Conservation (phyloP, 2,329 filamentous ascomycete genomes). For the Stagonosporopsis vannaccii region DNA sequence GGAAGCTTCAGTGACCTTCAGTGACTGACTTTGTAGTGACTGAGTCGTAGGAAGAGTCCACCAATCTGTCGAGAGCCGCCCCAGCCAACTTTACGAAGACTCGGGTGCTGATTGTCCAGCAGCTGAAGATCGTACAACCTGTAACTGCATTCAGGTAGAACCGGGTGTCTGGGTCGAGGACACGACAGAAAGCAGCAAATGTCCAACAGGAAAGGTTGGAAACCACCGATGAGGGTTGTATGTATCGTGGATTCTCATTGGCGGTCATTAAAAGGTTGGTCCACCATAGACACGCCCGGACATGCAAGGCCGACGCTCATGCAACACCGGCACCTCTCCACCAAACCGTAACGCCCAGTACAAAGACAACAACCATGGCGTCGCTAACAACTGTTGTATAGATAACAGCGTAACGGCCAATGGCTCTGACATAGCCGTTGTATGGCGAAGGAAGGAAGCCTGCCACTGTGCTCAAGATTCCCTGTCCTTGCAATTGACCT, state of each 20-base stretch:
- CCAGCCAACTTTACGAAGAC: not conserved
- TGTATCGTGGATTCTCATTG: not conserved
- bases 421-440: slow-evolving; percentile 67
- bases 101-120: not conserved
- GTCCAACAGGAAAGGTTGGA: not conserved
- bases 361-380: slow-evolving; percentile 78
- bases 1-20: not conserved
- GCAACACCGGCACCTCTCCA: slow-evolving; percentile 51
- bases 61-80: not conserved
- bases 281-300: slow-evolving; percentile 8
- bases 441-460: slow-evolving; percentile 72
- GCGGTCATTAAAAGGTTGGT: slow-evolving; percentile 13
- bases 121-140: not conserved
- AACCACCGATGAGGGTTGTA: not conserved
- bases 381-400: slow-evolving; percentile 75
- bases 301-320: slow-evolving; percentile 22
- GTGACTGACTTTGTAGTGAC: no score
- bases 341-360: slow-evolving; percentile 67
- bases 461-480: slow-evolving; percentile 69
- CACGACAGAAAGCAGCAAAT: slow-evolving; percentile 4
- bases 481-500: slow-evolving; percentile 63
- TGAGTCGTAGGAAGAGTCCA: not conserved
- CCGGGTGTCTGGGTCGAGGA: slow-evolving; percentile 9
- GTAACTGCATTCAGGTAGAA: slow-evolving; percentile 2
- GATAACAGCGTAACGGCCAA: slow-evolving; percentile 72